These are phyloP conservation scores for Phylloporus sp. DNA, from an alignment of 768 basidiomycete species.

Conservation along the genomic window DNA sequence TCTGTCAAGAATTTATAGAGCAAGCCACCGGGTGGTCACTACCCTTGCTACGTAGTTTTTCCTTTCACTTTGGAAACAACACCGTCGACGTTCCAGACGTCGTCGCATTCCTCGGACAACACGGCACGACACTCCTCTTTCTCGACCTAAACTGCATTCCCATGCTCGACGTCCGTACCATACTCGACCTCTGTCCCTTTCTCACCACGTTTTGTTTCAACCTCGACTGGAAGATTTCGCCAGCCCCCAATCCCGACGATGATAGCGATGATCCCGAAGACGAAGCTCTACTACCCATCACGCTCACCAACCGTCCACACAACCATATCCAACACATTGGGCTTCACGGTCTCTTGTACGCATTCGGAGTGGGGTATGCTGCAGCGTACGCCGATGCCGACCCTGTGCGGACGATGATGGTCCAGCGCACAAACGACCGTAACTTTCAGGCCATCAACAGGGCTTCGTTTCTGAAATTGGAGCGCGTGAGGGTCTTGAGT, in stretches of 20 bases:
- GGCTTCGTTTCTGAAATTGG: conserved; percentile 55
- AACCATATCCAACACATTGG: conserved; percentile 56
- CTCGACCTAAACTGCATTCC: conserved; percentile 63
- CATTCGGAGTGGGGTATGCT: conserved; percentile 61
- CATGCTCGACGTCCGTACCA: conserved; percentile 48
- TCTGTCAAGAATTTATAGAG: conserved; percentile 61
- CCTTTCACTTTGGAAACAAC: conserved; percentile 43
- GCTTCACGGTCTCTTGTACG: conserved; percentile 61
- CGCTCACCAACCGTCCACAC: conserved; percentile 50
- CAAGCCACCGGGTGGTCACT: conserved; percentile 64
- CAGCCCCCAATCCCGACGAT: conserved; percentile 11
- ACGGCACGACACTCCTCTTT: conserved; percentile 54
- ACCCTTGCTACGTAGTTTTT: conserved; percentile 52
- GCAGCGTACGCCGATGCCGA: conserved; percentile 39
- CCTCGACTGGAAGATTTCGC: conserved; percentile 61
- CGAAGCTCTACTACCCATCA: conserved; percentile 31
- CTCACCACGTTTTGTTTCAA: conserved; percentile 67
- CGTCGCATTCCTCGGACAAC: conserved; percentile 50
- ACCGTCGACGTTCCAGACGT: conserved; percentile 52
- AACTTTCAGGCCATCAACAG: conserved; percentile 52
- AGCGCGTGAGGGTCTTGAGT: conserved; percentile 55
- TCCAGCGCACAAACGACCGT: conserved; percentile 57
- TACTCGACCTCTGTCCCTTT: conserved; percentile 60
- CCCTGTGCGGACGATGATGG: conserved; percentile 40
- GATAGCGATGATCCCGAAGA: conserved; percentile 19